phyloP scores from a whole-genome alignment of 768 basidiomycete species.

The Russula brevipes region DNA sequence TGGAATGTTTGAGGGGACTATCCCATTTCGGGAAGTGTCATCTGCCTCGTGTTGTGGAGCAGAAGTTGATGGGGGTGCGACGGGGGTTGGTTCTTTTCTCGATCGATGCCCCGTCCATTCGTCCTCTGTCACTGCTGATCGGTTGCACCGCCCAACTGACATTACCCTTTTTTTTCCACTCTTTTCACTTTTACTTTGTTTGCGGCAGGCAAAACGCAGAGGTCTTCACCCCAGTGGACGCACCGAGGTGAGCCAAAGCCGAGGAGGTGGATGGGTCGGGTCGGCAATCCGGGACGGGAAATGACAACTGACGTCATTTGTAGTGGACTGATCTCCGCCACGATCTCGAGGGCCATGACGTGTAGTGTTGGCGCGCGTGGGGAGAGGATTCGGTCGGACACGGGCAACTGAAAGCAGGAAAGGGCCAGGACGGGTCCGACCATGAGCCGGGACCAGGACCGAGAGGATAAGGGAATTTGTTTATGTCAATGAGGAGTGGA shows the following conservation, averaged over 20 bases:
- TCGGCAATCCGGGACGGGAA: not conserved
- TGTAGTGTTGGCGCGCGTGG: not conserved
- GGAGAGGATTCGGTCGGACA: not conserved
- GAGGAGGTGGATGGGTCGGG: not conserved
- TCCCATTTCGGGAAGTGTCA: conserved; percentile 7
- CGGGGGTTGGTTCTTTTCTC: conserved; percentile 18
- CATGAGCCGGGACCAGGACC: too few species aligned
- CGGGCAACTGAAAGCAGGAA: not conserved
- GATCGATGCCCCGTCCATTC: conserved; percentile 11
- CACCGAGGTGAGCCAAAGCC: conserved; percentile 67
- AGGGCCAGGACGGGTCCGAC: too few species aligned
- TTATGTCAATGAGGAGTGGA: too few species aligned
- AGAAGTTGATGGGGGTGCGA: conserved; percentile 18
- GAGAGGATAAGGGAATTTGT: too few species aligned
- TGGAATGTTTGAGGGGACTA: conserved; percentile 13
- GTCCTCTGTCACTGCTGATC: not conserved
- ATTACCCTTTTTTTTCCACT: not conserved
- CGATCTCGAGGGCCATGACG: conserved; percentile 24
- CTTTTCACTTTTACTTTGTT: not conserved
- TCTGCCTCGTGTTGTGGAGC: conserved; percentile 22
- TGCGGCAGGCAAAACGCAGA: conserved; percentile 36
- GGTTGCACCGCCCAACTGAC: not conserved
- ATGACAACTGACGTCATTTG: conserved; percentile 23
- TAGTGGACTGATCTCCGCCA: conserved; percentile 26
- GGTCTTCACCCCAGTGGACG: conserved; percentile 80